Evolutionary conservation across 2,329 filamentous ascomycete genomes (phyloP), one percentile per base, ranked within the genome.

Genomic region (Cryphonectria naterciae): DNA sequence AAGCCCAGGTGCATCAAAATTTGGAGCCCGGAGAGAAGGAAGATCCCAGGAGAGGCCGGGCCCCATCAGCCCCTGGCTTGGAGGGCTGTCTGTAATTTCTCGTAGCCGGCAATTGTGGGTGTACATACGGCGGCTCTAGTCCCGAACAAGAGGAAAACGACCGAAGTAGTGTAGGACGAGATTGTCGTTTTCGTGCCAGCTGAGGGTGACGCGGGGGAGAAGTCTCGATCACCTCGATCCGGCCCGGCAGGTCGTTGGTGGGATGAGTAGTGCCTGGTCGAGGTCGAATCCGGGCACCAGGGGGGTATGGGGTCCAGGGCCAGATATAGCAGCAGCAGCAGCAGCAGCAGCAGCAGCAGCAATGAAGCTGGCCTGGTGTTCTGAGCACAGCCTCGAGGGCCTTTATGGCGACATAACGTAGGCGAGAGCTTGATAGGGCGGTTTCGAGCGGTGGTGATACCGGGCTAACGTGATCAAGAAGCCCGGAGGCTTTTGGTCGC

Each of bases 1-100:
- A 25, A 61, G 46, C 22, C 46, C 32, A 22, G 52, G 56, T 63
- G 61, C 52, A 70, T 37, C 22, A 28, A 39, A 22, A 39, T 17
- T 7, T 28, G 7, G 41, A 32, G 15, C 19, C 39, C 35, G 28
- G 35, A 37, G 10, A 22, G 17, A 5, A 13, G 63, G 32, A 54
- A 69, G 52, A 37, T 56, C 25, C 28, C 49, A 63, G 58, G 46
- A 61, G 63, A 62, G 43, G 43, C 19, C 17, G 46, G 64, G 62
- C 65, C 56, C 43, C 69, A 60, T n/a, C 64, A 54, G 67, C 43
- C 70, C 71, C 71, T 68, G 62, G 43, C 62, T 65, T 39, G 63
- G 65, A 41, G 56, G 67, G 67, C 37, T 64, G 22, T 62, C 67
- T 60, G 67, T 68, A 67, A 68, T 63, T 35, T 28, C 67, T 43